These are phyloP conservation scores for Aspergillus pseudoterreus DNA, from an alignment of 2,329 filamentous ascomycete genomes.

Conservation along the genomic window DNA sequence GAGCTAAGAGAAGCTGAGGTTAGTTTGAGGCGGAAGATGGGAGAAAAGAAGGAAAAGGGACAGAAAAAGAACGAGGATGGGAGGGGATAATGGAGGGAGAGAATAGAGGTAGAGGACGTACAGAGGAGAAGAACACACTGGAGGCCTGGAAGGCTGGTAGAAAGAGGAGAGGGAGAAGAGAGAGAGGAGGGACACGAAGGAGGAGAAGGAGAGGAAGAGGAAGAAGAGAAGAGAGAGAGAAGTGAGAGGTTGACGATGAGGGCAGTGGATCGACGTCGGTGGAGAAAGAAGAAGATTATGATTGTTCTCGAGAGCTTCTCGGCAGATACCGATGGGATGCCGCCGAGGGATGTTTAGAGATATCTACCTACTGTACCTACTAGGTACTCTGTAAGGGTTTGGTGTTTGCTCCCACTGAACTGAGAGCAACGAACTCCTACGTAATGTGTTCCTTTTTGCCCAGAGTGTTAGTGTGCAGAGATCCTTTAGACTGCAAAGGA, in stretches of 20 bases:
- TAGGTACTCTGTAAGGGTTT: too few species aligned
- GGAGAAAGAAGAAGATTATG: not conserved
- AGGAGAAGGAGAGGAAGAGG: constrained; percentile 13
- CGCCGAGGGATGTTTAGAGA: not conserved
- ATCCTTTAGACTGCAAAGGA: too few species aligned
- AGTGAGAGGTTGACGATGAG: constrained; percentile 2
- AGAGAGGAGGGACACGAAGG: constrained; percentile 13
- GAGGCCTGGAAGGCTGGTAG: constrained; percentile 12
- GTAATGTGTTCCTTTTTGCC: too few species aligned
- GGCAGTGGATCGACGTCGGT: constrained; percentile 18
- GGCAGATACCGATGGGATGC: not conserved
- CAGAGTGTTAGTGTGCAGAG: too few species aligned
- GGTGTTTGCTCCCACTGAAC: too few species aligned
- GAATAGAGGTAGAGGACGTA: not conserved
- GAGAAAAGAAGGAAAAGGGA: constrained; percentile 3
- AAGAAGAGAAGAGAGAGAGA: constrained; percentile 12
- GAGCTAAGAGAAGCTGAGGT: not conserved
- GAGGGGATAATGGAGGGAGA: not conserved
- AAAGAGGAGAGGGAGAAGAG: constrained; percentile 9
- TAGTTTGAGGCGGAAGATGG: constrained; percentile 1
- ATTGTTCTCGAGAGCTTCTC: not conserved
- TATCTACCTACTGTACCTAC: too few species aligned
- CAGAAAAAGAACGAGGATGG: not conserved
- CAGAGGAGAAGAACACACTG: not conserved
- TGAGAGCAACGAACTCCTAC: too few species aligned